These are phyloP conservation scores for Sistotremastrum suecicum DNA, from an alignment of 768 basidiomycete genomes.

Conservation along the genomic window DNA sequence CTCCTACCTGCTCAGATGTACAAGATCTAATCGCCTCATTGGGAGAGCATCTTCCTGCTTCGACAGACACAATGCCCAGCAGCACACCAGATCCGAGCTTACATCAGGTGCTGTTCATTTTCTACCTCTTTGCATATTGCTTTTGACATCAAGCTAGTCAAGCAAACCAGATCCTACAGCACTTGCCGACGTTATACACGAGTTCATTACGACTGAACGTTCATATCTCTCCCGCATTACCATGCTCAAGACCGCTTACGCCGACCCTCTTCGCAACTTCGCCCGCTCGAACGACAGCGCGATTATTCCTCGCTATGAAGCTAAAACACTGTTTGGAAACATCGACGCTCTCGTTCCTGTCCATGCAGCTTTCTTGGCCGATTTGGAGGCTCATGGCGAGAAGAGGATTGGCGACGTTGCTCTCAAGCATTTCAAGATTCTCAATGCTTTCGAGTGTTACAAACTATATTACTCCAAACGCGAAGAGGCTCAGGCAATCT, in stretches of 20 bases:
- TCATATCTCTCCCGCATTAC: slow-evolving; percentile 76
- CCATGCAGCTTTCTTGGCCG: slow-evolving; percentile 75
- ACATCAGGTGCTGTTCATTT: too few species aligned
- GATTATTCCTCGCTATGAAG: slow-evolving; percentile 82
- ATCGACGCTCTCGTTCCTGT: slow-evolving; percentile 78
- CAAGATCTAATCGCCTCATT: slow-evolving; percentile 68
- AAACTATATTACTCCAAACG: slow-evolving; percentile 84
- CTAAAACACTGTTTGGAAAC: slow-evolving; percentile 88
- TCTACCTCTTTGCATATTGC: too few species aligned
- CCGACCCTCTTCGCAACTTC: slow-evolving; percentile 80
- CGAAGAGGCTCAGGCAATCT: slow-evolving; percentile 82
- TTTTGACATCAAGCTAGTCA: slow-evolving; percentile 24
- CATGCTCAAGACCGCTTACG: slow-evolving; percentile 78
- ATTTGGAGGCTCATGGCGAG: slow-evolving; percentile 60
- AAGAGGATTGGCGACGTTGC: slow-evolving; percentile 73
- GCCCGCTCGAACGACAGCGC: slow-evolving; percentile 72
- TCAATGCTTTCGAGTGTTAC: slow-evolving; percentile 81
- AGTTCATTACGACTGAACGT: slow-evolving; percentile 79
- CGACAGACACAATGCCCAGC: background rate
- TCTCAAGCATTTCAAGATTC: slow-evolving; percentile 72
- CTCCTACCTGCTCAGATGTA: slow-evolving; percentile 34
- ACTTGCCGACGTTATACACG: slow-evolving; percentile 63
- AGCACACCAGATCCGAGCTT: too few species aligned
- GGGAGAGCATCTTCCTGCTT: slow-evolving; percentile 39
- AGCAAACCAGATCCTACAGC: slow-evolving; percentile 51